A percentile compares a stretch with the other conserved stretches of the same genome.
Conservation (phyloP, 768 basidiomycete genomes). For the Xerocomellus amylosporus region DNA sequence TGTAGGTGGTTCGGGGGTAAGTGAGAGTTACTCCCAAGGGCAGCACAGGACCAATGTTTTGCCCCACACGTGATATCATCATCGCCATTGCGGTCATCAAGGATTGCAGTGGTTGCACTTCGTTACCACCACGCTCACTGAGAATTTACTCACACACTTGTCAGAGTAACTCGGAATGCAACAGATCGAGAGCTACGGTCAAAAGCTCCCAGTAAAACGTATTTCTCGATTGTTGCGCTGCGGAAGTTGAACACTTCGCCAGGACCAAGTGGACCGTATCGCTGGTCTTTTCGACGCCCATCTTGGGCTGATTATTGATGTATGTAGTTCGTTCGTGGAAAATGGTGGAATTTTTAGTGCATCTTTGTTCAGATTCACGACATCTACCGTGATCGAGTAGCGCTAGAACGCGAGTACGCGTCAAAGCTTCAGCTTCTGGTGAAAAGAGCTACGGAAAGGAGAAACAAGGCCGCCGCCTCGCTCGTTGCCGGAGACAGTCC, state of each 20-base stretch:
- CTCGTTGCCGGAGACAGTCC: conserved; percentile 69
- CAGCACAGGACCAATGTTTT: no score
- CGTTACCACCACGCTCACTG: not conserved
- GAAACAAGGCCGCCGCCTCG: conserved; percentile 50
- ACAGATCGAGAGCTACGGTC: conserved; percentile 42
- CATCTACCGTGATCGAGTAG: conserved; percentile 61
- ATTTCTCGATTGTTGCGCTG: not conserved
- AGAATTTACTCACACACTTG: not conserved
- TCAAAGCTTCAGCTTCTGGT: conserved; percentile 62
- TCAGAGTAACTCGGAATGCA: conserved; percentile 11
- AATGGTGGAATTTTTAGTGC: not conserved
- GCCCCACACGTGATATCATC: not conserved
- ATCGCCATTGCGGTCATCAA: no score
- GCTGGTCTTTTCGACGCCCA: conserved; percentile 57
- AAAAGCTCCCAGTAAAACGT: conserved; percentile 49
- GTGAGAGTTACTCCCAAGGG: no score
- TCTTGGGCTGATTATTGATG: conserved; percentile 63
- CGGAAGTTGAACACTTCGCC: conserved; percentile 9
- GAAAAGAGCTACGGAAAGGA: conserved; percentile 71
- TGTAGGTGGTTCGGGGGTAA: no score
- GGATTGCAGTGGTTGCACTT: not conserved
- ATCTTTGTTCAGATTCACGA: conserved; percentile 58
- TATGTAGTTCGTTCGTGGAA: conserved; percentile 32
- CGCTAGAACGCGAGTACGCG: conserved; percentile 78
- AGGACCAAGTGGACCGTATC: conserved; percentile 77